Conservation (phyloP, 192 early-diverging fungal genomes). For the Backusella psychrophila region DNA sequence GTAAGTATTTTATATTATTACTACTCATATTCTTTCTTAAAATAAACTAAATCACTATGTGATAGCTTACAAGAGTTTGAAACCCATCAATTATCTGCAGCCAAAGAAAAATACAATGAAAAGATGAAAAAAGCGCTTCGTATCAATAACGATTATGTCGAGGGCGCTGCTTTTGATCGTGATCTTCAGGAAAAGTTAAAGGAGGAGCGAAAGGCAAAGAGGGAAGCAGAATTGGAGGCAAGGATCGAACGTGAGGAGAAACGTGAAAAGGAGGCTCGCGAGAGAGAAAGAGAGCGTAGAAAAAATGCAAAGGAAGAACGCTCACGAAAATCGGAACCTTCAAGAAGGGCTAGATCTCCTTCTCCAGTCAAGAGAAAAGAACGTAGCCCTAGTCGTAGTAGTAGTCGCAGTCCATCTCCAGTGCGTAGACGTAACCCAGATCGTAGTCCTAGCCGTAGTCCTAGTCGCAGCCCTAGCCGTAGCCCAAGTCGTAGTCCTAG, state of each 20-base stretch:
- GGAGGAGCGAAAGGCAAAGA: conserved; percentile 18
- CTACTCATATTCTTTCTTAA: background rate
- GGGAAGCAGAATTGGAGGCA: background rate
- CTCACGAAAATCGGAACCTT: background rate
- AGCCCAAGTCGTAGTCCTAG: background rate
- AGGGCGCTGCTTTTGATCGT: conserved; percentile 77
- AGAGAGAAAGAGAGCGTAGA: conserved; percentile 21
- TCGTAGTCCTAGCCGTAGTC: conserved; percentile 9
- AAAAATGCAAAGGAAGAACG: background rate
- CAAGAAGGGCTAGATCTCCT: background rate
- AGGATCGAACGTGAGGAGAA: background rate
- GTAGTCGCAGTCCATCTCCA: conserved; percentile 14
- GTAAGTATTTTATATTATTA: background rate
- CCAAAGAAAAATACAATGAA: conserved; percentile 67
- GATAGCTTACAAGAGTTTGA: conserved; percentile 56
- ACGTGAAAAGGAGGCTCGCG: background rate
- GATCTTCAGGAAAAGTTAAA: conserved; percentile 58
- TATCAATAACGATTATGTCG: conserved; percentile 59
- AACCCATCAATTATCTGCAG: conserved; percentile 68
- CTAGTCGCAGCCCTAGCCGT: conserved; percentile 2
- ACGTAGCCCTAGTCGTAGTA: background rate
- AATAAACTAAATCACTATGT: background rate
- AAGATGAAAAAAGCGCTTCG: conserved; percentile 66
- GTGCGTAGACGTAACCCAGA: conserved; percentile 8
- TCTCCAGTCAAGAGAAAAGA: background rate